Evolutionary conservation across 768 basidiomycete species (phyloP), one percentile per base, ranked within the genome.

Genomic region (Boletus sp.): DNA sequence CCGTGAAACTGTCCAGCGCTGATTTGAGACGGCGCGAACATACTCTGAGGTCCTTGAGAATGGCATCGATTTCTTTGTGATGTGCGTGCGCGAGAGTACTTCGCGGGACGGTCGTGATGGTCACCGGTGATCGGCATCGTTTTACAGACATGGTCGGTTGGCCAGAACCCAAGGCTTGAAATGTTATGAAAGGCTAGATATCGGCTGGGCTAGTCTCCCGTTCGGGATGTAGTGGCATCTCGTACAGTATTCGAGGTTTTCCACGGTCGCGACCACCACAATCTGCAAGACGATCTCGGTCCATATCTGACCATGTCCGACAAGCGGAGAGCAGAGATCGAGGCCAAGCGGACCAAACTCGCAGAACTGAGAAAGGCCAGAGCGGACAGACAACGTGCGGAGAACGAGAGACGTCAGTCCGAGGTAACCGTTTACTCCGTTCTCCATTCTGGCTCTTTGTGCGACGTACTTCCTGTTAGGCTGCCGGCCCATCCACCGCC

Each of bases 271-370:
- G 24, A 24, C 24, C 24, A 24, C n/a, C n/a, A n/a, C 24, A 24
- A 24, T 24, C 24, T 24, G 24, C 24, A 24, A 24, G 24, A 24
- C 24, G 41, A n/a, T 33, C 30, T 29, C 7, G 48, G 10, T 15
- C 55, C 17, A 29, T n/a, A 47, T 33, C 35, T 24, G 9, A 36
- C 45, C 51, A 83, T 80, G 79, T 85, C 87, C 52, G 83, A 87
- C 64, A 82, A 82, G 73, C 81, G 92, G 48, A 76, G 91, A 67
- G 86, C 86, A 67, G 94, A 97, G 75, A 90, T 98, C 57, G 93
- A 94, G 72, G 90, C 87, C 28, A 98, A 98, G 75, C 78, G 87
- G 59, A 84, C 85, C 11, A 94, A 93, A 73, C 85, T 98, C 35
- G 91, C 85, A 49, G 92, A 92, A 60, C 79, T 97, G 37, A 80